Evolutionary conservation across 1,284 basidiomycete genomes (phyloP), one percentile per base, ranked within the genome.

Genomic region (Termitomyces sp.): DNA sequence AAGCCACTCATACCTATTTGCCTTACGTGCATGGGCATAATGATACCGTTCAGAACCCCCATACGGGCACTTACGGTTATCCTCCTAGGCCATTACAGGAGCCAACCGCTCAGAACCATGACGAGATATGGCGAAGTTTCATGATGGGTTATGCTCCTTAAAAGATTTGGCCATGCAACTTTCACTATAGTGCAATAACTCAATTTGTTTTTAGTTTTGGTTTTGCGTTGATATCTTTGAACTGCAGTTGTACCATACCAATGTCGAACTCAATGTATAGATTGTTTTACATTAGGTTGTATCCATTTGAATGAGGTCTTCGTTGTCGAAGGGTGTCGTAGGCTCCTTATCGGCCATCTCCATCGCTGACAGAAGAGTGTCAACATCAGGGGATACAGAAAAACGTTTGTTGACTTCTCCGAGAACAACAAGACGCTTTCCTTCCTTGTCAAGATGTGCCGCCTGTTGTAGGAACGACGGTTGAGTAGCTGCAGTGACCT

Each of bases 401-500:
- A 94, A 96, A 55, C 88, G 83, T 65, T 90, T 87, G 73, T 89
- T 86, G 48, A 97, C 80, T 66, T 94, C 89, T 28, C 94, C 94
- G 0, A 97, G 73, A 5, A 94, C 82, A 38, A 80, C 80, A 12
- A 94, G 73, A 8, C 74, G 75, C 60, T 85, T 85, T 28, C 76
- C 72, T 44, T 68, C 68, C 46, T 73, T 65, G 68, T 97, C 88
- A 44, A 96, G 66, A 61, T 87, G 79, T 45, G 92, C 86, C 6
- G 92, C 86, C 59, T 96, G 92, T 67, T 97, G 92, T 8, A 96
- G 77, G 70, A 97, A 98, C 0, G 91, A 91, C 1, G 91, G 83
- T 58, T 91, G 89, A 7, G 91, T 93, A 15, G 89, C 92, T 10
- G 89, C 84, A 4, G 81, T 83, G 24, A 97, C 86, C 91, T 96